Evolutionary conservation across 2,329 filamentous ascomycete genomes (phyloP).

Genomic region (Zasmidium angulare): DNA sequence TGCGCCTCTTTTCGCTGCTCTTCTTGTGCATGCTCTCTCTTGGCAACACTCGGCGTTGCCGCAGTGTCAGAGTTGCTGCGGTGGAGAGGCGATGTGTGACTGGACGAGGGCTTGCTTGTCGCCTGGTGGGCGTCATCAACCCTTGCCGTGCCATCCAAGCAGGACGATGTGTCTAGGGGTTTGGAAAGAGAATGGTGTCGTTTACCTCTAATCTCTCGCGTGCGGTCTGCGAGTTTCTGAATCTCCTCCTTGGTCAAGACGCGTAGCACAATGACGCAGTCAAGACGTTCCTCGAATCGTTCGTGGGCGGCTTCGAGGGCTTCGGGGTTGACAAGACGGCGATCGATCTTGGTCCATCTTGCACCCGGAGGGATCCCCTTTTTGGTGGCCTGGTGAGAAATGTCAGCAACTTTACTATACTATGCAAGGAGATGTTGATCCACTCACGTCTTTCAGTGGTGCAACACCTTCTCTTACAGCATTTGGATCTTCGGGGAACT

Average conservation of each 20-base stretch:
- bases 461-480: constrained; percentile 86
- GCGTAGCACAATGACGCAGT: constrained; percentile 88
- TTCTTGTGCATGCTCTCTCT: constrained; percentile 19
- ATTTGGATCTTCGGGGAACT: constrained; percentile 84
- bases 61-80: constrained; percentile 18
- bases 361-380: constrained; percentile 61
- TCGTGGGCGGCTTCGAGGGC: constrained; percentile 84
- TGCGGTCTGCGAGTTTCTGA: constrained; percentile 78
- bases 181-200: constrained; percentile 9
- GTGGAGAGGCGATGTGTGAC: constrained; percentile 8
- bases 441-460: constrained; percentile 73
- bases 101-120: constrained; percentile 3
- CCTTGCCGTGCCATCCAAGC: constrained; percentile 13
- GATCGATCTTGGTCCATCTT: constrained; percentile 90
- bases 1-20: constrained; percentile 7
- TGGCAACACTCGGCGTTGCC: constrained; percentile 13
- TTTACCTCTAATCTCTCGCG: constrained; percentile 70
- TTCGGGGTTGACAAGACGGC: constrained; percentile 84
- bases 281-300: constrained; percentile 85
- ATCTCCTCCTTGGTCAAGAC: constrained; percentile 89
- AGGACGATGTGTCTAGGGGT: constrained; percentile 9
- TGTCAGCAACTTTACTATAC: constrained; percentile 14
- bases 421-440: background rate
- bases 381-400: constrained; percentile 30
- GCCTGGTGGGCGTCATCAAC: constrained; percentile 16